Conservation (phyloP, 2,329 filamentous ascomycete species). For the Phialophora chinensis region DNA sequence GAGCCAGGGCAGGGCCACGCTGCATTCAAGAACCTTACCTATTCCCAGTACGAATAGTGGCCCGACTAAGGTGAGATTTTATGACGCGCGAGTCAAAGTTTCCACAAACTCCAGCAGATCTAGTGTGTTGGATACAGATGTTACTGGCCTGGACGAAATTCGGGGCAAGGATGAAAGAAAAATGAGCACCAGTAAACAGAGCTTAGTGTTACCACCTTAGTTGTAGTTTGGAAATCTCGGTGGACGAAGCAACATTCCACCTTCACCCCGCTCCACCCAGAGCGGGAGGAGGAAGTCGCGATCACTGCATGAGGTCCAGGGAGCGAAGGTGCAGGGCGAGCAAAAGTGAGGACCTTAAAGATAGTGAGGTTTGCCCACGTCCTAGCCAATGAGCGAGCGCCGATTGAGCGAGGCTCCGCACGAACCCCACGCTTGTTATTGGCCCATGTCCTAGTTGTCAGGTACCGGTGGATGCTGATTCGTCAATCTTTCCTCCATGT, state of each 20-base stretch:
- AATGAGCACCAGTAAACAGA: neutral
- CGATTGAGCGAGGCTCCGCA: slow-evolving; percentile 12
- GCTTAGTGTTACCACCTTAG: slow-evolving; percentile 2
- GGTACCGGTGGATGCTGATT: neutral
- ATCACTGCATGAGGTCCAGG: slow-evolving; percentile 4
- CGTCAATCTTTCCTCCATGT: neutral
- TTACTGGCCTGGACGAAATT: slow-evolving; percentile 2
- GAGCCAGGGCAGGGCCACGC: neutral
- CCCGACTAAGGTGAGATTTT: neutral
- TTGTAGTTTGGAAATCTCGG: neutral
- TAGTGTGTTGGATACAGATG: slow-evolving; percentile 1
- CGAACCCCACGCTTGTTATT: slow-evolving; percentile 14
- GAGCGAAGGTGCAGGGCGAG: neutral
- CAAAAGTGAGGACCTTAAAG: slow-evolving; percentile 23
- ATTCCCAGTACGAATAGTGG: neutral
- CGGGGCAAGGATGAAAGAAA: neutral
- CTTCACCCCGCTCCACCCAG: slow-evolving; percentile 2
- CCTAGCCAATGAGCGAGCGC: slow-evolving; percentile 13
- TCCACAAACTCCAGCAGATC: slow-evolving; percentile 1
- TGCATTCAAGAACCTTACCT: slow-evolving; percentile 1
- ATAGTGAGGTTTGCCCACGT: neutral
- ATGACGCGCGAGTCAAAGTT: neutral
- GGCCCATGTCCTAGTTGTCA: neutral
- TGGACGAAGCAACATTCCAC: slow-evolving; percentile 6
- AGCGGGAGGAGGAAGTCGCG: neutral